Percentiles rank a stretch among this genome's conserved stretches.
phyloP scores from a whole-genome alignment of 768 basidiomycete species.

The Chalciporus piperatus region DNA sequence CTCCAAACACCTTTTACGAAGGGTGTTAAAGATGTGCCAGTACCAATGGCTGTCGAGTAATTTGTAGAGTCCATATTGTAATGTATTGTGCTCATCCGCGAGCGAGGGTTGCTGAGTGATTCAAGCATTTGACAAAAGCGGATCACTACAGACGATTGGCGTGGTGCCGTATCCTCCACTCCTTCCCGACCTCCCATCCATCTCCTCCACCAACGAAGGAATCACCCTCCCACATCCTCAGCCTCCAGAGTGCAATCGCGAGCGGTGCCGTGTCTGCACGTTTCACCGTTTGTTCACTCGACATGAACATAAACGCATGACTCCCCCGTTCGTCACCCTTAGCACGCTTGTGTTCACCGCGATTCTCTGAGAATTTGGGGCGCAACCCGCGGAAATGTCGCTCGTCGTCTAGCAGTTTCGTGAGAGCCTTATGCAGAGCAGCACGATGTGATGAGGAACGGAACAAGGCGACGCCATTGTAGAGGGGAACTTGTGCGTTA shows the following conservation, averaged over 20 bases:
- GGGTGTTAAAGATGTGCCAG: constrained; percentile 21
- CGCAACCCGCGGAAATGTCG: constrained; percentile 22
- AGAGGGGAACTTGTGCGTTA: constrained; percentile 51
- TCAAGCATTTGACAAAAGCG: neutral
- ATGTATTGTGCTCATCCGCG: neutral
- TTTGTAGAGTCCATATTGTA: constrained; percentile 9
- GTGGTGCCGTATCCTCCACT: constrained; percentile 23
- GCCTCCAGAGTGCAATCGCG: constrained; percentile 74
- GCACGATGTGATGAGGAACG: constrained; percentile 61
- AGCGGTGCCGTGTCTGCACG: constrained; percentile 62
- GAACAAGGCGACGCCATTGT: constrained; percentile 65
- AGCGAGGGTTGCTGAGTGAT: neutral
- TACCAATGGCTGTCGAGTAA: constrained; percentile 47
- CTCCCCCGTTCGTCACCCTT: constrained; percentile 47
- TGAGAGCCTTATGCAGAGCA: constrained; percentile 49
- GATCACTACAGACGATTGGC: constrained; percentile 4
- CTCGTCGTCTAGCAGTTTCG: constrained; percentile 49
- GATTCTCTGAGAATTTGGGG: neutral
- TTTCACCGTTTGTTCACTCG: constrained; percentile 45
- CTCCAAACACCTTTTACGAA: constrained; percentile 38
- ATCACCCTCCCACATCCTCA: constrained; percentile 72
- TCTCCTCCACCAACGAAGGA: constrained; percentile 10
- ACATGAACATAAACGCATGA: constrained; percentile 66
- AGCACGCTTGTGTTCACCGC: neutral
- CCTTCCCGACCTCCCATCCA: constrained; percentile 39